These are phyloP conservation scores for Meyerozyma athensensis DNA, from an alignment of 1,139 yeast species.

Conservation along the genomic window DNA sequence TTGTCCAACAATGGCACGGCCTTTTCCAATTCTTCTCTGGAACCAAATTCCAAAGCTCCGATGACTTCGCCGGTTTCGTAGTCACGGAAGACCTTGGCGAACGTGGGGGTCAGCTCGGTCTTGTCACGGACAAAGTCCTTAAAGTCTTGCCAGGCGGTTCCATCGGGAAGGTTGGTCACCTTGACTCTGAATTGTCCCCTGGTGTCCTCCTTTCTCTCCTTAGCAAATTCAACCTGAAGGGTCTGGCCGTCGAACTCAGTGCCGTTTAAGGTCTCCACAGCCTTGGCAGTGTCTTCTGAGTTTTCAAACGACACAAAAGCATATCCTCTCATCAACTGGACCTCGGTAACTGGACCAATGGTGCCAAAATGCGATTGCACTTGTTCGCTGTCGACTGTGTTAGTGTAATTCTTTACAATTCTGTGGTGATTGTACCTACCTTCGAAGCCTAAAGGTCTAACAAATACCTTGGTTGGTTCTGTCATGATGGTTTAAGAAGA, in stretches of 20 bases:
- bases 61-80: slow-evolving; percentile 56
- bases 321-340: slow-evolving; percentile 68
- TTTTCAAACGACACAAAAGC: slow-evolving; percentile 71
- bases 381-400: slow-evolving; percentile 46
- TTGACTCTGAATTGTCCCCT: slow-evolving; percentile 71
- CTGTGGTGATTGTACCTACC: slow-evolving; percentile 14
- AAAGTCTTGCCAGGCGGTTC: slow-evolving; percentile 80
- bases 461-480: slow-evolving; percentile 34
- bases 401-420: slow-evolving; percentile 10
- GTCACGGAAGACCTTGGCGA: slow-evolving; percentile 67
- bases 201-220: slow-evolving; percentile 53
- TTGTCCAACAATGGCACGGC: slow-evolving; percentile 69
- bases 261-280: slow-evolving; percentile 58
- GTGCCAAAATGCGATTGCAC: slow-evolving; percentile 63
- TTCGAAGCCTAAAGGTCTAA: slow-evolving; percentile 37
- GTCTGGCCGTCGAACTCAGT: slow-evolving; percentile 58
- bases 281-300: slow-evolving; percentile 61
- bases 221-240: slow-evolving; percentile 65
- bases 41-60: slow-evolving; percentile 74
- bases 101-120: slow-evolving; percentile 59
- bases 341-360: slow-evolving; percentile 62
- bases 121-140: slow-evolving; percentile 76
- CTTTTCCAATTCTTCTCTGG: slow-evolving; percentile 67
- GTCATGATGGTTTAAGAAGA: slow-evolving; percentile 13
- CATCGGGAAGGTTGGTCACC: slow-evolving; percentile 65